Evolutionary conservation across 306 rosid species (phyloP), one percentile per base, ranked within the genome.

Genomic region (Quercus ilex): DNA sequence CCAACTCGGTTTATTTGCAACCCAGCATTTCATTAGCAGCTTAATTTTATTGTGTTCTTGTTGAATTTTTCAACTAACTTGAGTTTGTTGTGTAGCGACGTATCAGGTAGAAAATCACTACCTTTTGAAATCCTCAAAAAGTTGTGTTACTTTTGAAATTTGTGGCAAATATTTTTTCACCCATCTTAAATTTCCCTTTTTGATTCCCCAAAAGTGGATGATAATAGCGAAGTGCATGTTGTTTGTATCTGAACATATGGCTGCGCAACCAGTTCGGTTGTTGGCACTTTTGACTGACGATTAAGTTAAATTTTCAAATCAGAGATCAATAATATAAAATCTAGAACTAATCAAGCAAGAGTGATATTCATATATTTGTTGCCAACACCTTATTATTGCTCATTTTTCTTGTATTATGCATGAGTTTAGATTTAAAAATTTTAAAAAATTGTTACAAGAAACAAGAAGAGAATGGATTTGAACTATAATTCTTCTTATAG

Each of bases 71-170:
- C 10, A 19, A 18, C 82, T 31, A 74, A 73, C 57, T 71, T 79
- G 75, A 57, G 57, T 53, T 80, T 64, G 81, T 71, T 73, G 28
- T 79, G 86, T 70, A 82, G 90, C 87, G 89, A 79, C 84, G 23
- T 68, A 53, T 53, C 77, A 55, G 83, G 80, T 78, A 49, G 62
- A 63, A 76, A 59, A 30, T 13, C 80, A 62, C 14, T 72, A 52
- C 68, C 73, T 55, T 76, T 83, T 69, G 57, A 59, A 75, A 79
- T 84, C 89, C 21, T 79, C 58, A 64, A 77, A 92, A 90, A 85
- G 92, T 81, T 62, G 53, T 21, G 19, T 51, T 26, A 74, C 92
- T 90, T 92, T 90, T 70, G 80, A 75, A 79, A 74, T 65, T 74
- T 84, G 77, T 64, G 76, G 83, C 83, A 76, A 74, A 55, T 10